phyloP scores from a whole-genome alignment of 2,329 filamentous ascomycete genomes.

The Aspergillus fumigatus region DNA sequence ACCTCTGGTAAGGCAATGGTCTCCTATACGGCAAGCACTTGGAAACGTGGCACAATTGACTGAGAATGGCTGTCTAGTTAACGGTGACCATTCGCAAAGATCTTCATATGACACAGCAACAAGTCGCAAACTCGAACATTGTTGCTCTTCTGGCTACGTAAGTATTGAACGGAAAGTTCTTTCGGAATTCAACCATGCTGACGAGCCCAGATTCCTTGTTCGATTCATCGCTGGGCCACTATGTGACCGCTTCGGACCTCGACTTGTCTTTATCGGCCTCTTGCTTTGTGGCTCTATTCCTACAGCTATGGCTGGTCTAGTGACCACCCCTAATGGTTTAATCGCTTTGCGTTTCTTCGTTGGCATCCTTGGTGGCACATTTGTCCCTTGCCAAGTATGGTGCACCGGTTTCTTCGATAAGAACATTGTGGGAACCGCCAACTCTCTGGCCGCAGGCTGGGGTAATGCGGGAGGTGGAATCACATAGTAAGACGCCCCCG shows the following conservation, averaged over 20 bases:
- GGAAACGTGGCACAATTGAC: conserved; percentile 1
- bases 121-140: conserved; percentile 88
- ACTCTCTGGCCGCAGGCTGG: conserved; percentile 77
- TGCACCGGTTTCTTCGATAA: conserved; percentile 91
- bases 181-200: not conserved
- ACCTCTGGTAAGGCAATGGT: conserved; percentile 58
- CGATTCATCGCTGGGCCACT: conserved; percentile 73
- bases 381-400: conserved; percentile 74
- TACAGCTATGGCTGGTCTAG: conserved; percentile 73
- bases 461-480: conserved; percentile 87
- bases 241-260: conserved; percentile 81
- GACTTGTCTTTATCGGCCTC: conserved; percentile 70
- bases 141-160: conserved; percentile 69
- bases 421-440: conserved; percentile 83
- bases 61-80: conserved; percentile 42
- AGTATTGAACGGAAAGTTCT: conserved; percentile 14
- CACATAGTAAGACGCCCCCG: conserved; percentile 55
- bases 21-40: conserved; percentile 4
- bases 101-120: conserved; percentile 62
- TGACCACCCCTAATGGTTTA: conserved; percentile 57
- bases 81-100: conserved; percentile 76
- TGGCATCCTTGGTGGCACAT: conserved; percentile 41
- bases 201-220: conserved; percentile 57
- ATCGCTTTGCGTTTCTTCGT: conserved; percentile 43
- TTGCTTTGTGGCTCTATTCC: conserved; percentile 77